Evolutionary conservation across 2,329 filamentous ascomycete genomes (phyloP), one percentile per base, ranked within the genome.

Genomic region (Aspergillus quadricinctus): DNA sequence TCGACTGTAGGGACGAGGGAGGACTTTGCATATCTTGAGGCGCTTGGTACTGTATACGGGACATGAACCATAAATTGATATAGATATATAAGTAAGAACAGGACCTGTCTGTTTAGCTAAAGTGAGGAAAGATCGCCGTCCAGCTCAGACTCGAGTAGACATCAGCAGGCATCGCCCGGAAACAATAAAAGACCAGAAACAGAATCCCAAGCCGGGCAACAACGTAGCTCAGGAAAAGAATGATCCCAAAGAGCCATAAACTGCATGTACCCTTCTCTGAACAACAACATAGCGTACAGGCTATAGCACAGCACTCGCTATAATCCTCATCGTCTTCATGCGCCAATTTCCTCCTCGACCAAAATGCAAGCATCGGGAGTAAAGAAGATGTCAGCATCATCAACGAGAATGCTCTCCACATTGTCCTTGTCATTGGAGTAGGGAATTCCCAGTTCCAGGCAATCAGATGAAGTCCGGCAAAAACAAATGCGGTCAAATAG

Each of bases 131-230:
- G 28, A 56, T 25, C 1, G 17, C 10, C 25, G 27, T 37, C 54
- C 54, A 56, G 23, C 40, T 45, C 17, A 46, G 19, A 4, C 49
- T 19, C 11, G 51, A 19, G 2, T 56, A 56, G 2, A 52, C 54
- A 3, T 21, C 50, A 1, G 54, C 54, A 3, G 49, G 54, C 54
- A 56, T 56, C 4, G 23, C 23, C 6, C 27, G n/a, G 4, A 56
- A 56, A 27, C 49, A 56, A 45, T 52, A 56, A 35, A 56, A 52
- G 1, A 45, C 45, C 19, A 56, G 23, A 3, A 56, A 23, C 2
- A 56, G 28, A 6, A 56, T n/a, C 19, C 54, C 43, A 0, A 55
- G 19, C 10, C 54, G 49, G 3, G 49, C 48, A n/a, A 48, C 29
- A 9, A 41, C 23, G 23, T 55, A 37, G 35, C 35, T 37, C 35